These are phyloP conservation scores for Penicillium sp. DNA, from an alignment of 2,329 filamentous ascomycete species.

Conservation along the genomic window DNA sequence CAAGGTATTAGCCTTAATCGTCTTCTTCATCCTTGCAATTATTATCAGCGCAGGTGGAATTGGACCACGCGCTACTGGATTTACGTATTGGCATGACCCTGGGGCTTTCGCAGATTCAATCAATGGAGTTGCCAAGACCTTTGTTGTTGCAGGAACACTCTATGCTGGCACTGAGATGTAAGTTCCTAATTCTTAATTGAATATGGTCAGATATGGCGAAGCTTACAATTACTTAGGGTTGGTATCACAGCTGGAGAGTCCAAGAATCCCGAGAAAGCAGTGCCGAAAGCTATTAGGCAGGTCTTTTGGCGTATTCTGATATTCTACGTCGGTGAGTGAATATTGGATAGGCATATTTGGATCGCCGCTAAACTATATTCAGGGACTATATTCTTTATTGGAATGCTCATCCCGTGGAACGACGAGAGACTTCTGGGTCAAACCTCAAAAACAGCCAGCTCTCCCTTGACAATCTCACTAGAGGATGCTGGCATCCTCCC, in stretches of 20 bases:
- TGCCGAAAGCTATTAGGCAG: constrained; percentile 46
- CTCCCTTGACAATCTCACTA: constrained; percentile 71
- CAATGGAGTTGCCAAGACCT: constrained; percentile 38
- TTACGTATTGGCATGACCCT: constrained; percentile 40
- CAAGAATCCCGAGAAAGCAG: constrained; percentile 46
- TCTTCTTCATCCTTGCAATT: constrained; percentile 37
- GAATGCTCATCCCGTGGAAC: constrained; percentile 70
- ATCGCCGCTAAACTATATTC: not conserved
- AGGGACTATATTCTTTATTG: constrained; percentile 71
- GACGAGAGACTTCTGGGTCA: constrained; percentile 63
- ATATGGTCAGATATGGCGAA: not conserved
- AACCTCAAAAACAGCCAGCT: constrained; percentile 63
- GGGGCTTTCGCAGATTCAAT: constrained; percentile 37
- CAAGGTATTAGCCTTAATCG: constrained; percentile 32
- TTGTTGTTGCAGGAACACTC: constrained; percentile 36
- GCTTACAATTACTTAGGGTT: constrained; percentile 27
- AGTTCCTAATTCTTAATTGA: not conserved
- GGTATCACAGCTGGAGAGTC: constrained; percentile 39
- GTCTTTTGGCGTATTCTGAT: constrained; percentile 49
- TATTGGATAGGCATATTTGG: not conserved
- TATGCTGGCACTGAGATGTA: constrained; percentile 39
- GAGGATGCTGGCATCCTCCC: constrained; percentile 71
- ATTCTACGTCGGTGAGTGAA: constrained; percentile 57
- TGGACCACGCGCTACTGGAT: constrained; percentile 32
- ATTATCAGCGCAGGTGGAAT: constrained; percentile 36